phyloP scores from a whole-genome alignment of 176 grass and related monocot species.

The Oropetium thomaeum region DNA sequence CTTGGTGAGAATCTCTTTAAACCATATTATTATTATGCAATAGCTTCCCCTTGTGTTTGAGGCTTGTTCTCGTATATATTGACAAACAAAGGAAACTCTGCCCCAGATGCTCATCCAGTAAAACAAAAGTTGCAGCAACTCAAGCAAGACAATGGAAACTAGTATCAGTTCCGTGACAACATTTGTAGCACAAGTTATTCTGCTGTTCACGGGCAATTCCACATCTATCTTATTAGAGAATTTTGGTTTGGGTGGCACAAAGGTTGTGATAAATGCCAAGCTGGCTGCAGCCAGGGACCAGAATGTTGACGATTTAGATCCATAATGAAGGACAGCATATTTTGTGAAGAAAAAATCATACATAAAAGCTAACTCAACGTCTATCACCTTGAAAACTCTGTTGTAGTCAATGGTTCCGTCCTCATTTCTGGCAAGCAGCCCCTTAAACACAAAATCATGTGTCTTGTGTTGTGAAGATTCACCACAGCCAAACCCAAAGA shows the following conservation, averaged over 20 bases:
- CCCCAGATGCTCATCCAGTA: slow-evolving; percentile 4
- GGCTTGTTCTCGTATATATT: neutral
- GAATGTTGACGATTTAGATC: neutral
- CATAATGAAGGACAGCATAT: neutral
- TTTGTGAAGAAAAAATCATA: slow-evolving; percentile 32
- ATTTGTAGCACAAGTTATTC: neutral
- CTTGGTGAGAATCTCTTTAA: neutral
- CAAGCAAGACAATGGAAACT: neutral
- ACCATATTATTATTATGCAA: neutral
- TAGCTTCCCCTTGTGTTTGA: neutral
- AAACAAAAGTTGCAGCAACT: neutral
- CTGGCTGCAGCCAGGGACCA: neutral
- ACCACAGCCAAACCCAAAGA: neutral
- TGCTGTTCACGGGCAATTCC: neutral
- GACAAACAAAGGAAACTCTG: slow-evolving; percentile 6
- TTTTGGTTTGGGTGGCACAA: neutral
- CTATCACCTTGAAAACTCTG: neutral
- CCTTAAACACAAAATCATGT: slow-evolving; percentile 28
- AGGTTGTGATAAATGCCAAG: neutral
- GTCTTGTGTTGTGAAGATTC: slow-evolving; percentile 2
- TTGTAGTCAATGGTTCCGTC: neutral
- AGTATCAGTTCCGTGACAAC: neutral
- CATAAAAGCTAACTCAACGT: slow-evolving; percentile 3
- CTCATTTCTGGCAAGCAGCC: neutral
- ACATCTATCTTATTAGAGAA: neutral